Conservation (phyloP, 345 rosid genomes). For the Carallia brachiata region DNA sequence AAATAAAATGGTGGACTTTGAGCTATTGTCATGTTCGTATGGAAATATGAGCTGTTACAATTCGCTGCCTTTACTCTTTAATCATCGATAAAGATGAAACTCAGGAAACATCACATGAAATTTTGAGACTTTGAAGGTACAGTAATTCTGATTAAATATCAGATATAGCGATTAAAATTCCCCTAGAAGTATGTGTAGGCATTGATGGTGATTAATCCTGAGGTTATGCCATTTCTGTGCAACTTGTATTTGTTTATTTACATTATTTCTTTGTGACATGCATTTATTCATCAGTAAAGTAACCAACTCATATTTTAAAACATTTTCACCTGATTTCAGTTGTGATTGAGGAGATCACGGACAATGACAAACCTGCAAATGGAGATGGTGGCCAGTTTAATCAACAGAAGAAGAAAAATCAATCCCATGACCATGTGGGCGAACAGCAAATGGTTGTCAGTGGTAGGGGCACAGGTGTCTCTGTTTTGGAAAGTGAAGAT, state of each 20-base stretch:
- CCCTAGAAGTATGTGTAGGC: too few species aligned
- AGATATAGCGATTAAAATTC: background rate
- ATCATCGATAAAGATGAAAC: background rate
- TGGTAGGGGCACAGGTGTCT: conserved; percentile 18
- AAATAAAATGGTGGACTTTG: background rate
- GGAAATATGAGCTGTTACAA: too few species aligned
- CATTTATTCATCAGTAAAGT: background rate
- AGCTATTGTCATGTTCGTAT: background rate
- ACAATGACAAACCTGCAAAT: conserved; percentile 54
- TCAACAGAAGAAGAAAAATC: conserved; percentile 37
- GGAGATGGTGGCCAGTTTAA: conserved; percentile 40
- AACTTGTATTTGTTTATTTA: too few species aligned
- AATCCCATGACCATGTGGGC: conserved; percentile 33
- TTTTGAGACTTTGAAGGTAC: background rate
- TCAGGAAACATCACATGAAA: background rate
- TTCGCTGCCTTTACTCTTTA: too few species aligned
- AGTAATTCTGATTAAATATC: background rate
- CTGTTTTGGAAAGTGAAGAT: conserved; percentile 76
- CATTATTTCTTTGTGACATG: background rate
- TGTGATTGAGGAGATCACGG: conserved; percentile 88
- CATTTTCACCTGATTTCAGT: conserved; percentile 32
- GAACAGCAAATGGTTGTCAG: conserved; percentile 41
- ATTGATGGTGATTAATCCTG: too few species aligned
- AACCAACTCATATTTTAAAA: background rate
- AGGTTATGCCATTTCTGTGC: too few species aligned